Base-by-base conservation (phyloP, 169 alveolate genomes). In the Miamiensis avidus region DNA sequence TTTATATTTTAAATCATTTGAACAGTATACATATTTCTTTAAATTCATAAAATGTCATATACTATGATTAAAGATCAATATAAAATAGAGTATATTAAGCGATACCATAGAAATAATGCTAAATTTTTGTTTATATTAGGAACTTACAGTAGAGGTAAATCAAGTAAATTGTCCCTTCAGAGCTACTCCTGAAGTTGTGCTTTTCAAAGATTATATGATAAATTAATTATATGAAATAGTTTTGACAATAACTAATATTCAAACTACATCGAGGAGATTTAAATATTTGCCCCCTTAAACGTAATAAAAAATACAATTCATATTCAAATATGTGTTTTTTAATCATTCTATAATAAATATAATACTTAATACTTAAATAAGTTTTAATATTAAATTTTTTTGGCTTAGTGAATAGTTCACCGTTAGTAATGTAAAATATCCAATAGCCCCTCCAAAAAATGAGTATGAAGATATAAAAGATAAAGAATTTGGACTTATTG, bases 221-320 rank as follows among this genome's bases (percentile, higher is more conserved):
- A 95, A 95, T 79, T 95, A 95, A 0, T 87, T 96, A 4, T 96
- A 96, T 87, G 95, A 96, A 85, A 96, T 96, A 20, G 95, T 91
- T 83, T 82, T 96, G 64, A 93, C 92, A 83, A 93, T 96, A 30
- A 91, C 96, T 4, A 96, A 96, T 92, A 93, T 91, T 25, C 87
- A 96, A 1, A 85, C 89, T 29, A 72, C 94, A 31, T 88, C 89
- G 75, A 88, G 94, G 34, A 88, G 96, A 82, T 82, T 96, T 64
- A 93, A 94, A 87, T 89, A 91, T 73, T 84, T 94, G 20, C 97
- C 97, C 11, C 98, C 98, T 1, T 79, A 78, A 74, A 93, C 92
- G 95, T 91, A 89, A 77, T 49, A 65, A 1, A 28, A 31, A n/a
- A 32, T 32, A 49, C 31, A 33, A 33, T 33, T 16, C 29, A 26